Percentiles rank a stretch among this genome's conserved stretches.
phyloP scores from a whole-genome alignment of 805 yeast genomes.

The Sugiyamaella chiloensis region DNA sequence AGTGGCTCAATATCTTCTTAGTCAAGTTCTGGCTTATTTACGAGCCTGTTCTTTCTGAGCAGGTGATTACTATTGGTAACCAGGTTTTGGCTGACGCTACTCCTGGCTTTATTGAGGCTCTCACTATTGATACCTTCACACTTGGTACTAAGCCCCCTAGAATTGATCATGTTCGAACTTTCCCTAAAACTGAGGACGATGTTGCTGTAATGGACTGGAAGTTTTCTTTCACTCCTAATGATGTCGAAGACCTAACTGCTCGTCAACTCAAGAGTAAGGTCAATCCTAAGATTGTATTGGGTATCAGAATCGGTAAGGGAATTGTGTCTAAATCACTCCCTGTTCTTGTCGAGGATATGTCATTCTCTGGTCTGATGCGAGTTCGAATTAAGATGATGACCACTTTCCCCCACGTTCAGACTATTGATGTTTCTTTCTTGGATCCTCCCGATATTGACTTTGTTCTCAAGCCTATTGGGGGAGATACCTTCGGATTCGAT shows the following conservation, averaged over 20 bases:
- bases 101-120: slow-evolving; percentile 78
- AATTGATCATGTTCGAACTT: slow-evolving; percentile 83
- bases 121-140: slow-evolving; percentile 87
- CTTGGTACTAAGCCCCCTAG: slow-evolving; percentile 96
- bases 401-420: slow-evolving; percentile 89
- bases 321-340: slow-evolving; percentile 62
- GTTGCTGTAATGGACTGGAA: slow-evolving; percentile 98
- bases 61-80: slow-evolving; percentile 81
- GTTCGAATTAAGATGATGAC: slow-evolving; percentile 86
- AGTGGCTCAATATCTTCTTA: slow-evolving; percentile 88
- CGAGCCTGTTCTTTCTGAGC: slow-evolving; percentile 85
- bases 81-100: slow-evolving; percentile 76
- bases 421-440: slow-evolving; percentile 78
- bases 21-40: slow-evolving; percentile 89
- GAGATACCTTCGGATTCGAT: slow-evolving; percentile 83
- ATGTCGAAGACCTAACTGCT: slow-evolving; percentile 74
- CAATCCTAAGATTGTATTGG: slow-evolving; percentile 75
- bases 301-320: slow-evolving; percentile 77
- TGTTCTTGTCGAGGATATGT: slow-evolving; percentile 70
- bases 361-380: slow-evolving; percentile 72
- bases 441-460: slow-evolving; percentile 91
- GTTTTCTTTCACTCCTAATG: slow-evolving; percentile 88
- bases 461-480: slow-evolving; percentile 73
- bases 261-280: slow-evolving; percentile 83
- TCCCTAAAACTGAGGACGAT: slow-evolving; percentile 85